phyloP scores from a whole-genome alignment of 768 basidiomycete genomes.

The Suillus bovinus region DNA sequence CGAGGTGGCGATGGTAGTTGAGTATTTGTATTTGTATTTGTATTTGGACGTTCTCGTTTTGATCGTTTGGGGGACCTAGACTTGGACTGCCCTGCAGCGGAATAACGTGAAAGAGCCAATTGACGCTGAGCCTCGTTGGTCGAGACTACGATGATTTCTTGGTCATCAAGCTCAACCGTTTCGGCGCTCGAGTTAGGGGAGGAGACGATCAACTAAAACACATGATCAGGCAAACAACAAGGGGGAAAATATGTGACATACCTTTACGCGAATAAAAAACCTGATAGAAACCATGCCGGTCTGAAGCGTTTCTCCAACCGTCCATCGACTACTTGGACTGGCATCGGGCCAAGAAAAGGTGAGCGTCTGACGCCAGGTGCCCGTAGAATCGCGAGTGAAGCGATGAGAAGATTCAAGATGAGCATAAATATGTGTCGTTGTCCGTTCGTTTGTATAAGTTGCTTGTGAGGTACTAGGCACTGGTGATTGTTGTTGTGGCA shows the following conservation, averaged over 20 bases:
- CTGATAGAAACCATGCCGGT: conserved; percentile 63
- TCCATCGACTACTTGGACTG: conserved; percentile 72
- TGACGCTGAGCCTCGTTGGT: conserved; percentile 71
- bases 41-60: conserved; percentile 32
- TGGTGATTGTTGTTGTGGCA: conserved; percentile 17
- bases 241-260: conserved; percentile 28
- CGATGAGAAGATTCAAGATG: conserved; percentile 59
- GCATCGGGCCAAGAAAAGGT: conserved; percentile 72
- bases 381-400: conserved; percentile 55
- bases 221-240: conserved; percentile 16
- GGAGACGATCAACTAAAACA: conserved; percentile 46
- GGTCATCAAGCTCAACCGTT: conserved; percentile 67
- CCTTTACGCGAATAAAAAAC: conserved; percentile 74
- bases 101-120: conserved; percentile 61
- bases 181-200: conserved; percentile 51
- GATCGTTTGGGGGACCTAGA: conserved; percentile 57
- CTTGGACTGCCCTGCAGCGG: conserved; percentile 43
- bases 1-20: conserved; percentile 44
- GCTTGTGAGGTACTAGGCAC: conserved; percentile 16
- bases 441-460: conserved; percentile 21
- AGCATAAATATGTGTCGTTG: conserved; percentile 52
- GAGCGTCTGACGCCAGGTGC: conserved; percentile 63
- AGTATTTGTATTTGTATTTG: conserved; percentile 19
- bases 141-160: conserved; percentile 64
- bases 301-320: conserved; percentile 75